These are phyloP conservation scores for Melanomma pulvis-pyrius DNA, from an alignment of 495 filamentous ascomycete genomes.

Conservation along the genomic window DNA sequence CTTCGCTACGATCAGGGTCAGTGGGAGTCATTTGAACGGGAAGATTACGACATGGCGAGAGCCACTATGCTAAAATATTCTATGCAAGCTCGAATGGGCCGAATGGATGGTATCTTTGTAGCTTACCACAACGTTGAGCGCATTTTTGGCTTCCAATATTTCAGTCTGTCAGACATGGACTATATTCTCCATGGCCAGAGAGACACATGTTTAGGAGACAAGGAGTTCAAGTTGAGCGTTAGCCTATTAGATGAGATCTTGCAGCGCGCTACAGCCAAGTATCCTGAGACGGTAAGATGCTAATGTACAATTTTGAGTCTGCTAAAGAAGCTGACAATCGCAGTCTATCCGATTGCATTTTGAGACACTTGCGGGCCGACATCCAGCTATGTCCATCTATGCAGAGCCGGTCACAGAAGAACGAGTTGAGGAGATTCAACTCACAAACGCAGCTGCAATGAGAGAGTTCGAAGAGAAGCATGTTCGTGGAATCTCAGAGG, in stretches of 20 bases:
- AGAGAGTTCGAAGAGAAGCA: conserved; percentile 66
- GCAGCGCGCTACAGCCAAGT: conserved; percentile 71
- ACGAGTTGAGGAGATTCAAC: conserved; percentile 75
- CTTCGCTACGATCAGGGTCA: conserved; percentile 71
- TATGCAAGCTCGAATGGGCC: conserved; percentile 89
- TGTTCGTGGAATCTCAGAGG: conserved; percentile 55
- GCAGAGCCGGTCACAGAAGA: conserved; percentile 78
- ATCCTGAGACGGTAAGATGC: conserved; percentile 58
- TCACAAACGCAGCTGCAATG: conserved; percentile 59
- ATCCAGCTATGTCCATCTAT: conserved; percentile 84
- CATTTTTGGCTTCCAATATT: conserved; percentile 97
- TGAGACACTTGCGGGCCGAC: conserved; percentile 66
- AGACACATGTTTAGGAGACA: conserved; percentile 69
- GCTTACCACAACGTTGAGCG: conserved; percentile 93
- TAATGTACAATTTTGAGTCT: not conserved
- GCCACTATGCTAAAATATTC: conserved; percentile 96
- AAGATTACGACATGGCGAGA: conserved; percentile 96
- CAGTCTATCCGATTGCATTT: conserved; percentile 82
- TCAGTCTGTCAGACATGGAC: conserved; percentile 87
- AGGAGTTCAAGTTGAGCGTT: conserved; percentile 83
- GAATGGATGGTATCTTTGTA: conserved; percentile 99
- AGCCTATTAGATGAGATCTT: conserved; percentile 75
- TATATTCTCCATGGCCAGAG: conserved; percentile 72
- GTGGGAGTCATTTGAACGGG: conserved; percentile 90
- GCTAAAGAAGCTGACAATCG: conserved; percentile 35